These are phyloP conservation scores for Angophora floribunda DNA, from an alignment of 345 rosid species.

Conservation along the genomic window DNA sequence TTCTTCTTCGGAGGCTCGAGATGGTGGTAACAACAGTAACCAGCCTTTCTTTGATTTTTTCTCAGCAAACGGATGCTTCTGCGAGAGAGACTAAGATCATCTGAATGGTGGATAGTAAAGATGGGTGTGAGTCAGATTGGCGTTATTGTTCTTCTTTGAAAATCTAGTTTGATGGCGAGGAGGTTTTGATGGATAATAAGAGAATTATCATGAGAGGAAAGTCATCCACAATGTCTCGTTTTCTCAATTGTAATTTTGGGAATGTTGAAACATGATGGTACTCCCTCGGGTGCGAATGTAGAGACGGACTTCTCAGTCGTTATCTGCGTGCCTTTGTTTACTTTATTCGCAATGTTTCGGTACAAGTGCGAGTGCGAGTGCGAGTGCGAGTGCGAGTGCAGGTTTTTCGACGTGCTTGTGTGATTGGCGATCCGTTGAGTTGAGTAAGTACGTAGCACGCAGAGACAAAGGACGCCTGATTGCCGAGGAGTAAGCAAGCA, in stretches of 20 bases:
- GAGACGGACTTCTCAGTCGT: background rate
- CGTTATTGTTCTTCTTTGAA: background rate
- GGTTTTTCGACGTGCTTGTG: background rate
- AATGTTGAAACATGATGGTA: background rate
- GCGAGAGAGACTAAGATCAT: background rate
- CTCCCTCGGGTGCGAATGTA: background rate
- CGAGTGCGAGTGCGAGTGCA: background rate
- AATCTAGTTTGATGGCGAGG: background rate
- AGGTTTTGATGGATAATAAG: background rate
- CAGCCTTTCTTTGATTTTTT: constrained; percentile 35
- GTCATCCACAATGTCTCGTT: background rate
- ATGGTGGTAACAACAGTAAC: background rate
- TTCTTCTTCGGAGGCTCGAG: background rate
- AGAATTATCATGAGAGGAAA: background rate
- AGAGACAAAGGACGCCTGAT: background rate
- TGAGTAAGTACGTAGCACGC: background rate
- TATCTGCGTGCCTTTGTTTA: background rate
- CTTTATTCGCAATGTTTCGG: background rate
- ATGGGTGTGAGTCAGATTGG: background rate
- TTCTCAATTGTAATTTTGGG: background rate
- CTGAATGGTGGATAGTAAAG: background rate
- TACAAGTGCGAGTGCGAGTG: background rate
- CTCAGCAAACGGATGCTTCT: background rate
- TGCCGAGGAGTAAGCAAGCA: background rate
- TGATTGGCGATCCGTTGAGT: background rate